phyloP scores from a whole-genome alignment of 345 rosid species.

The Sisymbrium altissimum region DNA sequence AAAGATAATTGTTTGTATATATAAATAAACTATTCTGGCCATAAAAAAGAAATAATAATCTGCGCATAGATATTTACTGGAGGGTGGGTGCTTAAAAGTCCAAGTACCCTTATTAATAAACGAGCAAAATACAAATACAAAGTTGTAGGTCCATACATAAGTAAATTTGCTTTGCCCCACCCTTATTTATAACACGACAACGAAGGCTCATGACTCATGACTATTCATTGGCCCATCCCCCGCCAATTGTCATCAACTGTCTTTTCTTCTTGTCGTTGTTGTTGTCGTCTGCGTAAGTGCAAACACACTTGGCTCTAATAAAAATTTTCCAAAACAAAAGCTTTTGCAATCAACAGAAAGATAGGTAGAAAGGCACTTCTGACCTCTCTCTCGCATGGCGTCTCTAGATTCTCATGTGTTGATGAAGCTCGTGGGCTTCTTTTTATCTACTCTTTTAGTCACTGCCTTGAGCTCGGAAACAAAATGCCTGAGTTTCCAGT shows the following conservation, averaged over 20 bases:
- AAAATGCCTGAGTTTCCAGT: not conserved
- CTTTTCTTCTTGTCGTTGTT: not conserved
- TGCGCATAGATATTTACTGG: too few relatives aligned
- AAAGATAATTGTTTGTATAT: too few relatives aligned
- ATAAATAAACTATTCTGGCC: too few relatives aligned
- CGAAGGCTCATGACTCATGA: not conserved
- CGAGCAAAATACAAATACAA: not conserved
- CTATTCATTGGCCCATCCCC: not conserved
- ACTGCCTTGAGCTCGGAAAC: not conserved
- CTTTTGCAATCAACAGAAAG: not conserved
- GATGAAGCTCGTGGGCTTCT: not conserved
- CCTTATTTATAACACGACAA: not conserved
- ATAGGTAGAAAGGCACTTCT: not conserved
- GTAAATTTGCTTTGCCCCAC: not conserved
- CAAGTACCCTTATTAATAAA: not conserved
- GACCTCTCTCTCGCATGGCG: constrained; percentile 1
- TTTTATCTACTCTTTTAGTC: not conserved
- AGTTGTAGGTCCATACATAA: not conserved
- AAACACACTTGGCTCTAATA: not conserved
- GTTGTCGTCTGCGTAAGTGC: not conserved
- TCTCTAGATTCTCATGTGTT: not conserved
- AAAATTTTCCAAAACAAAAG: not conserved
- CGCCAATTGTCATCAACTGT: not conserved
- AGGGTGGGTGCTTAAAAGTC: not conserved
- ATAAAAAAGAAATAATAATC: too few relatives aligned